Evolutionary conservation across 2,329 filamentous ascomycete genomes (phyloP), one percentile per base, ranked within the genome.

Genomic region (Malbranchea cinnamomea): DNA sequence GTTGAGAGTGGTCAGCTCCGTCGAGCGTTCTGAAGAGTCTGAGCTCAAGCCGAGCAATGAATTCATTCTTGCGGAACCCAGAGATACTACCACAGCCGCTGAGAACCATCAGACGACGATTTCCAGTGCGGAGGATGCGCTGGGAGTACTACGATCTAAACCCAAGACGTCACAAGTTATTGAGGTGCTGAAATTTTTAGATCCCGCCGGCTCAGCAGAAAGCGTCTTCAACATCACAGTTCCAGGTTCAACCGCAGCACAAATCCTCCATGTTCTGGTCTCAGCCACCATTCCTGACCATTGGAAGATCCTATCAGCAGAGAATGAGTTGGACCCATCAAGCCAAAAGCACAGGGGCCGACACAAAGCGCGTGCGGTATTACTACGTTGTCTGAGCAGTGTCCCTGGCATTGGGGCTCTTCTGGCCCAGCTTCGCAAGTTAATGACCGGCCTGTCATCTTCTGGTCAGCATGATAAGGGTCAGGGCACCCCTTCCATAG

Each of bases 351-450:
- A 18, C 10, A 44, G 36, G 35, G 18, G 16, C 26, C 37, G 6
- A 38, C 31, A 17, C 28, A 41, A 50, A 40, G 43, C 42, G 14
- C 50, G 56, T 23, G 51, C 68, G 2, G 55, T 46, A 5, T 35
- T 95, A 10, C 42, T 80, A 1, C 51, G 56, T 35, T 81, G 74
- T 45, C 57, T 98, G 4, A 66, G 65, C 33, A 93, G 74, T 46
- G 62, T 89, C 10, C 66, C 76, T 2, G 85, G 84, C 0, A 52
- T 93, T 18, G 87, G 83, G 37, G 78, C 80, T n/a, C 48, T 85
- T 16, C 50, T 84, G 6, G 65, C 74, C n/a, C 71, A 77, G 31
- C 56, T 92, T 17, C 73, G 70, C 35, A 62, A 67, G 12, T 57
- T 81, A 11, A 63, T 75, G 28, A 37, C 46, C 31, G 35, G 40